phyloP scores from a whole-genome alignment of 306 rosid species.

The Mimosa pudica region DNA sequence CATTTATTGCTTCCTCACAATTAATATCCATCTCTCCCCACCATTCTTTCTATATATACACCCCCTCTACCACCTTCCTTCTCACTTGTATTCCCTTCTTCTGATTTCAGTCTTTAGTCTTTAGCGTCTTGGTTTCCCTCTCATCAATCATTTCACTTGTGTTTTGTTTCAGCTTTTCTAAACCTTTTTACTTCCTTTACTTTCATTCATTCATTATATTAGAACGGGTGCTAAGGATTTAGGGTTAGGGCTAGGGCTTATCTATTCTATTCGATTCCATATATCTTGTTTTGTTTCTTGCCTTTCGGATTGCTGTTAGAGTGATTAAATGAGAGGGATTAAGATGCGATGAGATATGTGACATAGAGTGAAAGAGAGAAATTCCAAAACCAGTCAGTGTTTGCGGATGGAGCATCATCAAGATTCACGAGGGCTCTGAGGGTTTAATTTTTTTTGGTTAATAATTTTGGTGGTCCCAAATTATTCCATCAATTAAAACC shows the following conservation, averaged over 20 bases:
- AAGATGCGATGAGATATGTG: neutral
- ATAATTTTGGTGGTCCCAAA: conserved; percentile 18
- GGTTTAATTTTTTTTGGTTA: conserved; percentile 25
- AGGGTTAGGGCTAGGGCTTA: conserved; percentile 55
- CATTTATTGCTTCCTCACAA: conserved; percentile 32
- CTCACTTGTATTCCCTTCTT: conserved; percentile 39
- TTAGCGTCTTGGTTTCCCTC: neutral
- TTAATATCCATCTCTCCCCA: neutral
- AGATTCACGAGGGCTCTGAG: conserved; percentile 64
- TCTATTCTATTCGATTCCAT: neutral
- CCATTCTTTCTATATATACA: conserved; percentile 45
- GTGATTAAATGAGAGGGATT: neutral
- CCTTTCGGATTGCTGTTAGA: neutral
- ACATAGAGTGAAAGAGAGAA: conserved; percentile 18
- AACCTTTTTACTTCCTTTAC: neutral
- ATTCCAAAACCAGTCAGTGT: conserved; percentile 40
- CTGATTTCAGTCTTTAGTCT: neutral
- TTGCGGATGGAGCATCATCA: conserved; percentile 83
- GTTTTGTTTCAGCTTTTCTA: neutral
- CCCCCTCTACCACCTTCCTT: conserved; percentile 29
- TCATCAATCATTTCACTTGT: neutral
- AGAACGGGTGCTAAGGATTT: neutral
- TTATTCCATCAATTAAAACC: conserved; percentile 18
- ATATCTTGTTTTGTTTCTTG: neutral
- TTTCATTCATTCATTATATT: conserved; percentile 17